Evolutionary conservation across 306 rosid genomes (phyloP).

Genomic region (Prunus armeniaca): DNA sequence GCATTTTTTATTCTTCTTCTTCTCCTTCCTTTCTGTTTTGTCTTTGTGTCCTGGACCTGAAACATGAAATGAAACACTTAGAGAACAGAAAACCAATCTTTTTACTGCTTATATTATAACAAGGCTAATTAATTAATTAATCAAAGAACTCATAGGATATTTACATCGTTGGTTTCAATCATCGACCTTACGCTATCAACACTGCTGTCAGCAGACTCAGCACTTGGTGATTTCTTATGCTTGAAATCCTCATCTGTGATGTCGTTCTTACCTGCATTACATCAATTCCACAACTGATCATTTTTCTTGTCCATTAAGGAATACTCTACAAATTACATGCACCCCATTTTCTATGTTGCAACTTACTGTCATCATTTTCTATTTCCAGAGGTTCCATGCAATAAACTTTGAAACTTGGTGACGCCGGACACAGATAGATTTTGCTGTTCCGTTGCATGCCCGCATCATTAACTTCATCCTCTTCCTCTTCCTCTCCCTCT

Average conservation of each 20-base stretch:
- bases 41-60: conserved; percentile 27
- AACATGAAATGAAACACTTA: neutral
- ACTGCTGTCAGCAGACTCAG: conserved; percentile 13
- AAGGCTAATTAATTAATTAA: neutral
- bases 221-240: conserved; percentile 35
- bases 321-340: neutral
- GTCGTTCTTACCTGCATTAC: conserved; percentile 29
- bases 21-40: conserved; percentile 35
- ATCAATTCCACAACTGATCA: neutral
- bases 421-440: conserved; percentile 34
- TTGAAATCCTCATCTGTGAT: neutral
- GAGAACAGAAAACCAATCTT: neutral
- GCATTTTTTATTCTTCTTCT: conserved; percentile 36
- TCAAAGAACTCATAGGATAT: conserved; percentile 15
- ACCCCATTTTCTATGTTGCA: neutral
- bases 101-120: neutral
- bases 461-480: conserved; percentile 22
- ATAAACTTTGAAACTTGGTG: conserved; percentile 85
- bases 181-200: neutral
- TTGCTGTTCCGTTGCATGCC: neutral
- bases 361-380: conserved; percentile 30
- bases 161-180: conserved; percentile 7
- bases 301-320: neutral
- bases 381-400: conserved; percentile 30
- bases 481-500: conserved; percentile 5